These are phyloP conservation scores for Phaeomoniella chlamydospora DNA, from an alignment of 2,329 filamentous ascomycete species.

Conservation along the genomic window DNA sequence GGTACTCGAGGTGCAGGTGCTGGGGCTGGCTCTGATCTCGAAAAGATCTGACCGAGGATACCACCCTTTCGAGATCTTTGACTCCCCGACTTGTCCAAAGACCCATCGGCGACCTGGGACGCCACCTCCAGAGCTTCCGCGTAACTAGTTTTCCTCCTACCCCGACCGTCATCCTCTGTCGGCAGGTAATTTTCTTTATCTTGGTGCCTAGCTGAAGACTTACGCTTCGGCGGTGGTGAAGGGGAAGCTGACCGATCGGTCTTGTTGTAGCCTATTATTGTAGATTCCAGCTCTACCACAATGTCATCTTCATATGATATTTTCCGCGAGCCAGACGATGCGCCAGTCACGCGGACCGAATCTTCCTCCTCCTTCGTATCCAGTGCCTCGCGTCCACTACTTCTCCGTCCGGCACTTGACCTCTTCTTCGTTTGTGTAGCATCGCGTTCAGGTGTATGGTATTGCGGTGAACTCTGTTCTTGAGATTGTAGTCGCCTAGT, in stretches of 20 bases:
- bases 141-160: slow-evolving; percentile 9
- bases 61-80: slow-evolving; percentile 21
- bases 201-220: slow-evolving; percentile 18
- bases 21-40: slow-evolving; percentile 20
- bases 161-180: slow-evolving; percentile 2
- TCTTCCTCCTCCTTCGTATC: no score
- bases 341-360: no score
- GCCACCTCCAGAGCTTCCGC: slow-evolving; percentile 10
- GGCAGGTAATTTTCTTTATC: neutral
- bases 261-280: neutral
- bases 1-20: slow-evolving; percentile 29
- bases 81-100: slow-evolving; percentile 8
- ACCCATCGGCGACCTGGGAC: slow-evolving; percentile 13
- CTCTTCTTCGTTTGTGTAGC: slow-evolving; percentile 4
- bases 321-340: neutral
- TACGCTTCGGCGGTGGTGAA: slow-evolving; percentile 5
- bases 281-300: neutral
- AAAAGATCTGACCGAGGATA: slow-evolving; percentile 28
- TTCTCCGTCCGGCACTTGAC: no score
- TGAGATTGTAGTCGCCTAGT: slow-evolving; percentile 7
- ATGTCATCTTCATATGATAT: neutral
- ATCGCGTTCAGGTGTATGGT: slow-evolving; percentile 3
- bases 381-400: no score
- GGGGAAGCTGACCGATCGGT: neutral
- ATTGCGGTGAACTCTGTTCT: neutral